Conservation (phyloP, 2,329 filamentous ascomycete genomes). For the Magnaporthiopsis poae region DNA sequence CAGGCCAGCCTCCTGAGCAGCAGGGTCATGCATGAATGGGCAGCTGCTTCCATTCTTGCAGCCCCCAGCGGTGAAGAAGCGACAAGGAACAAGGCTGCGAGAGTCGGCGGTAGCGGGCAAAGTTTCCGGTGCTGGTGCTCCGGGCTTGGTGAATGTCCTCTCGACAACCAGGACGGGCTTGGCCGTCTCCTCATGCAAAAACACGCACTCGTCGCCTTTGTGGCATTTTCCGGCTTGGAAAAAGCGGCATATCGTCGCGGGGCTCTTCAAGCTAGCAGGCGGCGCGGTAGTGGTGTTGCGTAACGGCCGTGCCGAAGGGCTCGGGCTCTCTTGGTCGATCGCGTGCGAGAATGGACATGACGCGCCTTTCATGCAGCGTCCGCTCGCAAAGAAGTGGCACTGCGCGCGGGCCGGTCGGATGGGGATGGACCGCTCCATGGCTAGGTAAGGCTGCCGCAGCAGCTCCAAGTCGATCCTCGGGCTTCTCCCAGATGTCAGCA, state of each 20-base stretch:
- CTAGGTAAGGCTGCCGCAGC: no score
- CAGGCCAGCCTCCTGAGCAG: not conserved
- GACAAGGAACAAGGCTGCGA: not conserved
- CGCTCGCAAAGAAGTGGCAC: not conserved
- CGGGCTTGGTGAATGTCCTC: no score
- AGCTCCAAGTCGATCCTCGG: no score
- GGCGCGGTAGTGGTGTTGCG: no score
- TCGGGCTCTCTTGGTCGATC: not conserved
- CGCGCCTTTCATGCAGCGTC: not conserved
- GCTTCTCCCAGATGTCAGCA: no score
- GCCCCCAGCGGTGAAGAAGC: constrained; percentile 1
- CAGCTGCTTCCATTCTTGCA: constrained; percentile 8
- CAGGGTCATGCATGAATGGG: constrained; percentile 5
- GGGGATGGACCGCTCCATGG: no score
- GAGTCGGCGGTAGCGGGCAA: not conserved
- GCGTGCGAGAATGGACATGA: not conserved
- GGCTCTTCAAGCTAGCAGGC: no score
- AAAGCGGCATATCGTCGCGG: not conserved
- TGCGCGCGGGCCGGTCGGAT: no score
- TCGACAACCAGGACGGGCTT: no score
- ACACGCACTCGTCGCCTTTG: not conserved
- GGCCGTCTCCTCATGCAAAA: not conserved
- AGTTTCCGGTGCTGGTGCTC: no score
- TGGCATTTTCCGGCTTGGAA: not conserved
- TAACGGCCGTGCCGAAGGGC: no score